Conservation (phyloP, 345 rosid species). For the Punica granatum region DNA sequence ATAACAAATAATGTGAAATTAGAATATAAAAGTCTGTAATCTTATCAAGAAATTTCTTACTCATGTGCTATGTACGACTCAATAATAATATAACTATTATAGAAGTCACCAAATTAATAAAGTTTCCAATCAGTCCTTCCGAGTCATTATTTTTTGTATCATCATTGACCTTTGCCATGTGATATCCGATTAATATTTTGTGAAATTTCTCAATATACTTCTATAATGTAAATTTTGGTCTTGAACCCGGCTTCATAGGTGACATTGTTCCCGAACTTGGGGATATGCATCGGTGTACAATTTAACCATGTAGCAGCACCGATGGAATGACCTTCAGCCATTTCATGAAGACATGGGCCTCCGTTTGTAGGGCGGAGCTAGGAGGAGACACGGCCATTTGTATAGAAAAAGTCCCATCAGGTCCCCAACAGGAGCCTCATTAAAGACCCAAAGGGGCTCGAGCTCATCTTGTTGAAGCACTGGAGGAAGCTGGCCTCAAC, state of each 20-base stretch:
- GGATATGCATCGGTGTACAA: slow-evolving; percentile 22
- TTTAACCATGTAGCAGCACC: slow-evolving; percentile 24
- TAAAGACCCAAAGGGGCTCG: slow-evolving; percentile 16
- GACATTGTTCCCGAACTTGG: slow-evolving; percentile 31
- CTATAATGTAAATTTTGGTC: neutral
- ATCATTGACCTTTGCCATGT: neutral
- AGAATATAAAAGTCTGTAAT: too few relatives aligned
- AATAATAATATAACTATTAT: too few relatives aligned
- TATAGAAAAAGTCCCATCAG: slow-evolving; percentile 4
- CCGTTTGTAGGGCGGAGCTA: neutral
- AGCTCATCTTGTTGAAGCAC: slow-evolving; percentile 8
- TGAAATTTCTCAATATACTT: neutral
- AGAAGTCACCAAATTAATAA: too few relatives aligned
- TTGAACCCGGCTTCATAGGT: neutral
- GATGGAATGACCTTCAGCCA: slow-evolving; percentile 31
- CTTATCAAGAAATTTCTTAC: too few relatives aligned
- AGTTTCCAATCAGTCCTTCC: too few relatives aligned
- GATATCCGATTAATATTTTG: neutral
- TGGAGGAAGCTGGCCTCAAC: slow-evolving; percentile 1
- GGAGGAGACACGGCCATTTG: slow-evolving; percentile 2
- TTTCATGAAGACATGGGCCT: slow-evolving; percentile 39
- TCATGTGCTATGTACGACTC: too few relatives aligned
- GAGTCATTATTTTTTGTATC: neutral
- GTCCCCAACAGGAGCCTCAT: slow-evolving; percentile 11
- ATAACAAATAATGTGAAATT: too few relatives aligned